phyloP scores from a whole-genome alignment of 169 alveolate genomes.

The Eimeria brunetti region DNA sequence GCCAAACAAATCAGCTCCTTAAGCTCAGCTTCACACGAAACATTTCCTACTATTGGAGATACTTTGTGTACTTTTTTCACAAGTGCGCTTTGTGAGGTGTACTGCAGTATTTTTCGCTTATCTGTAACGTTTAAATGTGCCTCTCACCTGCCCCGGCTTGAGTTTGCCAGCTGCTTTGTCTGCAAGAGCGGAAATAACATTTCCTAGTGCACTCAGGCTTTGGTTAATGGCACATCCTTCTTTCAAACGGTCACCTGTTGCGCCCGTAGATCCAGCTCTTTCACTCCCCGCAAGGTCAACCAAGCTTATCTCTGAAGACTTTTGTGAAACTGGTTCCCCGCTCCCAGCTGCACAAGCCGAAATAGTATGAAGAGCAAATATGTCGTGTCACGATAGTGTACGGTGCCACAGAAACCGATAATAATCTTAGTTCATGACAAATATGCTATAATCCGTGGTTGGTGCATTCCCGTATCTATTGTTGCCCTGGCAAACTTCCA shows the following conservation, averaged over 20 bases:
- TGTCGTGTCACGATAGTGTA: background rate
- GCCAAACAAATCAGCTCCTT: background rate
- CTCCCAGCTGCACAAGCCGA: slow-evolving; percentile 8
- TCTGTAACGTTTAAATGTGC: background rate
- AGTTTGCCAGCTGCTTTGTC: slow-evolving; percentile 92
- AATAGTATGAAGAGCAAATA: background rate
- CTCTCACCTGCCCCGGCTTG: slow-evolving; percentile 83
- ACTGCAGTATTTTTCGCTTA: background rate
- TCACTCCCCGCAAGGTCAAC: slow-evolving; percentile 98
- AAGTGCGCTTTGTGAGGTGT: background rate
- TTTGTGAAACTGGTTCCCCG: slow-evolving; percentile 77
- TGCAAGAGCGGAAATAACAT: slow-evolving; percentile 92
- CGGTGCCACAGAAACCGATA: background rate
- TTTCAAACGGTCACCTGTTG: slow-evolving; percentile 93
- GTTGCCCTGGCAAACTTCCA: background rate
- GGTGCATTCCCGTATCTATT: background rate
- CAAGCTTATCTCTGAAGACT: slow-evolving; percentile 93
- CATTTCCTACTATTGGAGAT: background rate
- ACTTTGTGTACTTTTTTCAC: background rate
- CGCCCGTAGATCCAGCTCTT: slow-evolving; percentile 94
- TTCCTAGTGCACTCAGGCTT: slow-evolving; percentile 90
- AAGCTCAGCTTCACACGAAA: background rate
- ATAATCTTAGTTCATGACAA: background rate
- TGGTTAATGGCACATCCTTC: slow-evolving; percentile 96
- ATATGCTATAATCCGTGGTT: background rate